Evolutionary conservation across 495 filamentous ascomycete genomes (phyloP), one percentile per base, ranked within the genome.

Genomic region (Rostrohypoxylon terebratum): DNA sequence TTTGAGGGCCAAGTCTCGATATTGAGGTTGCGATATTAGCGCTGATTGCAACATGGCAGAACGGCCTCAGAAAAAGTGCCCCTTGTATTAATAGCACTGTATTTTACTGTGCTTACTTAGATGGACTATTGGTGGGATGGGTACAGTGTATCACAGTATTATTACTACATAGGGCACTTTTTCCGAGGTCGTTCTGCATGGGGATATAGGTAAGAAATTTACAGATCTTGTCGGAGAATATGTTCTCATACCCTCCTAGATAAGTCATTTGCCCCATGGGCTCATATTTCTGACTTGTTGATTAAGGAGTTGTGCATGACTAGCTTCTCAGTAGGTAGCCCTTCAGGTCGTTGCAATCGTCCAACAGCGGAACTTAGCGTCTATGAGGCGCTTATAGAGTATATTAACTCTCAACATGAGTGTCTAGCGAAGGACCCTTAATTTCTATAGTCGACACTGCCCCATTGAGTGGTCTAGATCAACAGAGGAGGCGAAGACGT

Each of bases 381-480:
- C 66, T 66, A 53, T 40, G 42, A 53, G 45, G 62, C 71, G 66
- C 50, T 65, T 61, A 69, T 48, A 5, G 20, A 23, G 33, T 65
- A 68, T 50, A 67, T 55, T 48, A 28, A 47, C 13, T 47, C 18
- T 55, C 50, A 48, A 36, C 40, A 9, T 51, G 25, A 14, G 54
- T n/a, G 67, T 44, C 48, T 44, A 42, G 55, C 61, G 28, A 57
- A n/a, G 36, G 40, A 58, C 66, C 50, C 50, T 54, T 59, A 69
- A 59, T 66, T 4, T 59, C 50, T 48, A 23, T 21, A 44, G 10
- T 70, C 57, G 59, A 58, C 59, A 57, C 62, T 33, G 51, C 44
- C 14, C 16, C 16, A 28, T 67, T 20, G 44, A 20, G 34, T 20
- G 9, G 10, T 20, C 47, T 20, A 53, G 38, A 58, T 14, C 48